phyloP scores from a whole-genome alignment of 768 basidiomycete genomes.

The Ramaria sp. region DNA sequence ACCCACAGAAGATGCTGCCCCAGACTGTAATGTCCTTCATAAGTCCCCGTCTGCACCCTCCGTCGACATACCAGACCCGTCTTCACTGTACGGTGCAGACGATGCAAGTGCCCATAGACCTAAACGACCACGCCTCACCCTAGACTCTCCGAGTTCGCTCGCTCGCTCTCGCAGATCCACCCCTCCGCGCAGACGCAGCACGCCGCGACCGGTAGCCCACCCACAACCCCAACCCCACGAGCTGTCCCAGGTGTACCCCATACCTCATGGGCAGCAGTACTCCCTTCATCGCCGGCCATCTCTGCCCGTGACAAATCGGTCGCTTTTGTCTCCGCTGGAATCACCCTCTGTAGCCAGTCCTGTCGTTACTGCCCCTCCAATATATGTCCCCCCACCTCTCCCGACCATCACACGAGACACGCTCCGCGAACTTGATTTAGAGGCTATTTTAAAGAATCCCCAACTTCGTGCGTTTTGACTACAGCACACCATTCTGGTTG shows the following conservation, averaged over 20 bases:
- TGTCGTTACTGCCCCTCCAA: not conserved
- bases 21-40: no score
- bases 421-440: constrained; percentile 75
- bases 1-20: not conserved
- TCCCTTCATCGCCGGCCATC: not conserved
- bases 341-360: not conserved
- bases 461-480: constrained; percentile 76
- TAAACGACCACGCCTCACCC: not conserved
- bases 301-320: not conserved
- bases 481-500: constrained; percentile 9
- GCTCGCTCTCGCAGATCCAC: not conserved
- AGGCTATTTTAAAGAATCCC: constrained; percentile 78
- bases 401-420: constrained; percentile 80
- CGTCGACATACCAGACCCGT: not conserved
- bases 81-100: not conserved
- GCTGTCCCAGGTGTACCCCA: no score
- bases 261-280: not conserved
- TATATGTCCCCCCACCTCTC: constrained; percentile 37
- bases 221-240: not conserved
- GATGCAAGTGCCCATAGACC: not conserved
- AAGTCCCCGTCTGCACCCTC: not conserved
- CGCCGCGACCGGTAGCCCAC: not conserved
- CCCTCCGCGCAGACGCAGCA: not conserved
- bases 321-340: not conserved
- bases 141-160: not conserved